Percentiles rank a stretch among this genome's conserved stretches.
Evolutionary conservation across 768 basidiomycete genomes (phyloP).

Genomic region (Thelephora ganbajun): DNA sequence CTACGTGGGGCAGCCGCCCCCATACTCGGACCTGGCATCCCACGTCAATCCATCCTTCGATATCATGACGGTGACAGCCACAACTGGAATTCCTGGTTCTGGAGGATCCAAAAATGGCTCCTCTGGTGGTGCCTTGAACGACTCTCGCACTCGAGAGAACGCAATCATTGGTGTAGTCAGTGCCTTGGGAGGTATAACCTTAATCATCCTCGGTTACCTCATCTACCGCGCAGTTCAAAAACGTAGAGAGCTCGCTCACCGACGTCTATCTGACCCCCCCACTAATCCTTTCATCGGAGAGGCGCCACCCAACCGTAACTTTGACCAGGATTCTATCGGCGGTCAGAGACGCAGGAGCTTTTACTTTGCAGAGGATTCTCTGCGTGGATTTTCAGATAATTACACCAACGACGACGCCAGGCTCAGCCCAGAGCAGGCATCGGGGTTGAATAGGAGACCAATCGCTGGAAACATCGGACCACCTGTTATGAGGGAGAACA

Average conservation of each 20-base stretch:
- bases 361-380: conserved; percentile 78
- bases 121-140: conserved; percentile 9
- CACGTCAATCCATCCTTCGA: conserved; percentile 61
- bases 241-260: conserved; percentile 55
- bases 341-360: conserved; percentile 64
- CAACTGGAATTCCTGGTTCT: conserved; percentile 13
- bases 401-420: conserved; percentile 15
- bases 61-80: conserved; percentile 30
- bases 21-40: conserved; percentile 41
- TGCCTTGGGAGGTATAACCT: conserved; percentile 64
- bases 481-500: conserved; percentile 69
- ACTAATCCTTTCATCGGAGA: conserved; percentile 22
- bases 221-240: conserved; percentile 54
- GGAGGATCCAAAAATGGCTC: conserved; percentile 15
- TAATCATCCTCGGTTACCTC: conserved; percentile 62
- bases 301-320: conserved; percentile 53
- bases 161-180: conserved; percentile 88
- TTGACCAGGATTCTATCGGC: conserved; percentile 65
- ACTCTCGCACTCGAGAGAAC: conserved; percentile 49
- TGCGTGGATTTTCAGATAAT: conserved; percentile 40
- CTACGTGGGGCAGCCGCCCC: conserved; percentile 35
- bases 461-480: conserved; percentile 54
- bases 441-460: conserved; percentile 40
- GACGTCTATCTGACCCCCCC: conserved; percentile 47
- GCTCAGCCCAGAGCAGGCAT: conserved; percentile 16